A percentile compares a stretch with the other conserved stretches of the same genome.
These are phyloP conservation scores for Fusarium algeriense DNA, from an alignment of 2,329 filamentous ascomycete genomes.

Conservation along the genomic window DNA sequence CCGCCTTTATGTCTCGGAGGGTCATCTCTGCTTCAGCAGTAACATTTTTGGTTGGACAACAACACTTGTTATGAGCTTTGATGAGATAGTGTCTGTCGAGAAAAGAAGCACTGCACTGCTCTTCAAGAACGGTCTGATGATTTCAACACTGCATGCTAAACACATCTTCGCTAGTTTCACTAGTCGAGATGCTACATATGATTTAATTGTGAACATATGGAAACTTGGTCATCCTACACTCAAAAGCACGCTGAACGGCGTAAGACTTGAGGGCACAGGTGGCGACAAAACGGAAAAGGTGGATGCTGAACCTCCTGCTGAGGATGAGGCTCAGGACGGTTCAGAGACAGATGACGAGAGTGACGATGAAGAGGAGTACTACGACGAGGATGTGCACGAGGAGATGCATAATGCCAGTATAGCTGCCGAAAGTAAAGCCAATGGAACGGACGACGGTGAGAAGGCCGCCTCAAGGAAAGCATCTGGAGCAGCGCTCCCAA, in stretches of 20 bases:
- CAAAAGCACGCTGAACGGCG: conserved; percentile 91
- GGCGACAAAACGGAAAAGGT: conserved; percentile 93
- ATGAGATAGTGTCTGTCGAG: conserved; percentile 96
- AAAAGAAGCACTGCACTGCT: conserved; percentile 95
- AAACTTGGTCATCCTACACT: conserved; percentile 94
- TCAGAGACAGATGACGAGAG: conserved; percentile 71
- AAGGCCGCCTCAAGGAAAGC: conserved; percentile 77
- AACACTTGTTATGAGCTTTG: conserved; percentile 96
- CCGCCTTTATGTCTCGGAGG: conserved; percentile 94
- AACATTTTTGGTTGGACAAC: conserved; percentile 99
- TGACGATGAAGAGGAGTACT: conserved; percentile 71
- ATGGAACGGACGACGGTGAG: conserved; percentile 64
- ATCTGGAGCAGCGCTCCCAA: conserved; percentile 66
- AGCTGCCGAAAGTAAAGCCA: conserved; percentile 57
- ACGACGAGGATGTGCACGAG: conserved; percentile 81
- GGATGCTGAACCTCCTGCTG: conserved; percentile 60
- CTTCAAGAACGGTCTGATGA: conserved; percentile 97
- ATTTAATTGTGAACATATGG: conserved; percentile 98
- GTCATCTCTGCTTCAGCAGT: conserved; percentile 97
- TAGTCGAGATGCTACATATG: conserved; percentile 94
- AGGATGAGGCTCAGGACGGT: conserved; percentile 61
- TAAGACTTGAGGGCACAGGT: conserved; percentile 81
- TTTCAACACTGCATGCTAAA: conserved; percentile 93
- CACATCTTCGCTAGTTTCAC: conserved; percentile 97
- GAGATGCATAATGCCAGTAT: conserved; percentile 82